These are phyloP conservation scores for Pyrenophora graminea DNA, from an alignment of 2,329 filamentous ascomycete species.

Conservation along the genomic window DNA sequence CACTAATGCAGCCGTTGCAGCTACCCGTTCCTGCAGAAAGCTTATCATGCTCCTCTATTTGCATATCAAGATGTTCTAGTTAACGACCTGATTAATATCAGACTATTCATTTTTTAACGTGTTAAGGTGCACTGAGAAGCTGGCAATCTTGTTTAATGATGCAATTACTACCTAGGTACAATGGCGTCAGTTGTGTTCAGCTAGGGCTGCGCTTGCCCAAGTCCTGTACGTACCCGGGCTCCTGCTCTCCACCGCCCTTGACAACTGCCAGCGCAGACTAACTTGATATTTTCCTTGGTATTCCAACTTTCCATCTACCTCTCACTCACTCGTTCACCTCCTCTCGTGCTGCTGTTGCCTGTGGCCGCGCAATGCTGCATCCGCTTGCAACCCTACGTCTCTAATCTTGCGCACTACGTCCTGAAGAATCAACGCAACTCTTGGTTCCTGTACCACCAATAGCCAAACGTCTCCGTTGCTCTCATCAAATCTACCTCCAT, in stretches of 20 bases:
- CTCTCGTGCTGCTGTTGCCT: constrained; percentile 2
- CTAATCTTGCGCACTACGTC: constrained; percentile 8
- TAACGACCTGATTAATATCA: no score
- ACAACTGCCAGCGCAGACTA: neutral
- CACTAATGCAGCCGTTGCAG: no score
- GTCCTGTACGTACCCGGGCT: neutral
- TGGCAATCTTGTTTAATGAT: no score
- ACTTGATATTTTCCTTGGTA: neutral
- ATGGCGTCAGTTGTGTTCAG: neutral
- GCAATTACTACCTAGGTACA: no score
- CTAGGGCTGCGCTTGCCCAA: neutral
- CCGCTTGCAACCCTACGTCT: constrained; percentile 7
- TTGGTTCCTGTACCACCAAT: neutral
- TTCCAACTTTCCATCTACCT: neutral
- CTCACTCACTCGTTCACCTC: constrained; percentile 1
- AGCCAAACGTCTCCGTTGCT: neutral
- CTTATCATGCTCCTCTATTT: no score
- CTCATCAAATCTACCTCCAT: no score
- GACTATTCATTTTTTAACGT: no score
- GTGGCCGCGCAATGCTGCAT: constrained; percentile 6
- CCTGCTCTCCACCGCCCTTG: neutral
- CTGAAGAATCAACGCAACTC: neutral
- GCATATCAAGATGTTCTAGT: no score
- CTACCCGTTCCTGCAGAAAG: no score
- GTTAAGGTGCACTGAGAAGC: no score